Evolutionary conservation across 352 stramenopile species (phyloP), one percentile per base, ranked within the genome.

Genomic region (Phytophthora niederhauseri): DNA sequence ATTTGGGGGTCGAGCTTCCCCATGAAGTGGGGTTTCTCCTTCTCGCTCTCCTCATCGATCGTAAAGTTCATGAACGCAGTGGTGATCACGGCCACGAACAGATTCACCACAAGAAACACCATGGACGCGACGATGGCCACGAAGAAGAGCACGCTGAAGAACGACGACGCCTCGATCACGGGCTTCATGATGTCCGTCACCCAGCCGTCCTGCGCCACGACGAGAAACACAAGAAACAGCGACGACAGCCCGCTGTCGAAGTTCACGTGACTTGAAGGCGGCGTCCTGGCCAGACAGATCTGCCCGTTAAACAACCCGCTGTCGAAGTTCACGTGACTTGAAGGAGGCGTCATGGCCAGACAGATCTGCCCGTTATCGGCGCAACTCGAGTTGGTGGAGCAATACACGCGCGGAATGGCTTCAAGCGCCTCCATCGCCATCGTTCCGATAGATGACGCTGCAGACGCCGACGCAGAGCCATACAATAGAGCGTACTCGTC

Each of bases 21-120:
- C 77, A 86, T 86, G 38, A 66, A 84, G 4, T 76, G 65, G 1
- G 72, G 70, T 1, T 74, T 74, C 3, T 84, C 63, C 62, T 62
- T 66, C 17, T 67, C 72, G 19, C 72, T 62, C 14, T 84, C 76
- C 57, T 76, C 78, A 53, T 90, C 85, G 12, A 89, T 72, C 9
- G 82, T 85, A 34, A 91, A 92, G 49, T 89, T 93, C 84, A 94
- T 94, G 59, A 94, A 94, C 14, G 84, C 81, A 3, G 86, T 94
- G 4, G 86, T 94, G 66, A 94, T 94, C 26, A 93, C 86, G 9
- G 86, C 86, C 17, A 94, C 86, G 49, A 94, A 94, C 6, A 94
- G 57, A 38, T 94, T 94, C 31, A 94, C 84, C 45, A 93, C 86
- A 14, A 94, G 78, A 46, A 94, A 93, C 7, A 94, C 86, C 79